Evolutionary conservation across 1,284 basidiomycete species (phyloP), one percentile per base, ranked within the genome.

Genomic region (Butyriboletus appendiculatus): DNA sequence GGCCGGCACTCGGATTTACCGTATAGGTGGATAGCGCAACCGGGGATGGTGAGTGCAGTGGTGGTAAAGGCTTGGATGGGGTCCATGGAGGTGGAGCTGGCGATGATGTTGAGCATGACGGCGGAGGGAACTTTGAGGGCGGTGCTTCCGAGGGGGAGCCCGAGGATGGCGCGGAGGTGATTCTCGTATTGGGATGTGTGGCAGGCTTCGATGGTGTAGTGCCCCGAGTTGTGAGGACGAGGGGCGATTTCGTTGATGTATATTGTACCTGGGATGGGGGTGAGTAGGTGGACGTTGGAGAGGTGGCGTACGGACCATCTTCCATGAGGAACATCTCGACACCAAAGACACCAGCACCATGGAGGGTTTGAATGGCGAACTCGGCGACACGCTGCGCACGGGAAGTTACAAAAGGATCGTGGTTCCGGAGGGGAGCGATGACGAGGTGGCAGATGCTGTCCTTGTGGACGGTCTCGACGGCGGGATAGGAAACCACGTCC

Each of bases 141-240:
- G 1, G 96, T 96, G 15, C 90, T 92, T 22, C 96, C 96, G 16
- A 99, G 82, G 2, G 96, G 95, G 11, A 98, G 81, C 38, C 82
- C 84, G 20, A 98, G 85, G 70, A 99, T 96, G n/a, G 96, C 93
- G 33, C 96, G 93, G 38, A 99, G 86, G 72, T 99, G 97, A 67
- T 98, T 98, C 72, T 96, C 95, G 76, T 95, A 99, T 75, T 99
- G 97, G 14, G 94, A 98, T 3, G 94, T 92, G 62, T 94, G 81
- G 72, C 94, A 97, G 0, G 96, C 96, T 75, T 98, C 96, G 68
- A 99, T 98, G n/a, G 96, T 98, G 74, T 98, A 98, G 72, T 99
- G 97, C 0, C 96, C 96, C 10, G 95, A 98, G 75, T 99, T 99
- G 74, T 99, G 97, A 1, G 97, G 96, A 22, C 97, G 84, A n/a